Evolutionary conservation across 495 filamentous ascomycete genomes (phyloP).

Genomic region (Copromyces sp.): DNA sequence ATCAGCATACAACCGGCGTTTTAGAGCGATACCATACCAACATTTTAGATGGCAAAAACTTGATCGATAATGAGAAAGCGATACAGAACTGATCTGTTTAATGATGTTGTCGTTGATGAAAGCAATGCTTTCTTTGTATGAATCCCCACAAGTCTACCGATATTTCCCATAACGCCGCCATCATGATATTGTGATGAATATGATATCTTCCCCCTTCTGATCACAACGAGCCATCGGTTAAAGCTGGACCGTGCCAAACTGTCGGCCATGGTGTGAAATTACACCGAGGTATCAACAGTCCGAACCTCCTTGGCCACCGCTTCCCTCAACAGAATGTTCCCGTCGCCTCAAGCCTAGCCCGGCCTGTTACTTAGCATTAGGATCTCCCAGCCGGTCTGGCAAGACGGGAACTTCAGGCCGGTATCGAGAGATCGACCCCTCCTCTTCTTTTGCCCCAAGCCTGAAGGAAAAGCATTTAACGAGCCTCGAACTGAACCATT

Average conservation of each 20-base stretch:
- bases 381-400: background rate
- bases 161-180: background rate
- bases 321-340: background rate
- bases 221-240: background rate
- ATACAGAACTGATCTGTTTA: background rate
- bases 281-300: background rate
- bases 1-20: background rate
- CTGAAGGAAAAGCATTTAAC: slow-evolving; percentile 35
- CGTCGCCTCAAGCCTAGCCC: background rate
- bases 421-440: background rate
- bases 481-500: slow-evolving; percentile 99
- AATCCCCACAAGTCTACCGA: background rate
- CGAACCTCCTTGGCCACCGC: background rate
- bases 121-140: background rate
- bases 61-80: background rate
- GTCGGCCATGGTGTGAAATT: background rate
- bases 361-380: background rate
- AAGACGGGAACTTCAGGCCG: background rate
- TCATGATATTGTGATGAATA: background rate
- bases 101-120: background rate
- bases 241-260: background rate
- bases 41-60: background rate
- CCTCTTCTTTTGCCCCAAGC: slow-evolving; percentile 10
- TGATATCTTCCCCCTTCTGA: background rate
- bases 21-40: background rate